Conservation (phyloP, 1,284 basidiomycete species). For the Pyrrhoderma lamaoense region DNA sequence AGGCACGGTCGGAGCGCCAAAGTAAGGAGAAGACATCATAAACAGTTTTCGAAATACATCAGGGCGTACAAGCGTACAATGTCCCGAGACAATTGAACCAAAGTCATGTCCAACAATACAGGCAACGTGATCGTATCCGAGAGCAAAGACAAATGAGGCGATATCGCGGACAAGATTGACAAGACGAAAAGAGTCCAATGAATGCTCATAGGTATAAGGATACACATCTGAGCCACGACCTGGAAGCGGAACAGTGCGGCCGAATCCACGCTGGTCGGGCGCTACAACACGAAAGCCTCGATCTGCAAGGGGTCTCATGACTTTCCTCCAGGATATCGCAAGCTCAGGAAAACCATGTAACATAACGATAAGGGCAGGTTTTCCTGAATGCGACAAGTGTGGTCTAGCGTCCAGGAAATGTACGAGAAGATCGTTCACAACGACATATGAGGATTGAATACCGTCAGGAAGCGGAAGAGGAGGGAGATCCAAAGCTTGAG, state of each 20-base stretch:
- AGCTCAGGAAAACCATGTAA: constrained; percentile 63
- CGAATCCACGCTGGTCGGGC: constrained; percentile 30
- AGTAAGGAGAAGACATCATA: constrained; percentile 52
- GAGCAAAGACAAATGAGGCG: constrained; percentile 41
- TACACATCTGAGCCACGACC: constrained; percentile 6
- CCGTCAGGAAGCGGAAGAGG: constrained; percentile 12
- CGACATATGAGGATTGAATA: constrained; percentile 2
- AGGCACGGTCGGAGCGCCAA: constrained; percentile 34
- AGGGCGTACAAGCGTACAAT: constrained; percentile 45
- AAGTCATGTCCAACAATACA: constrained; percentile 55
- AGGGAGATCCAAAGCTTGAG: neutral
- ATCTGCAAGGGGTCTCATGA: constrained; percentile 42
- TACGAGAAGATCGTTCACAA: constrained; percentile 13
- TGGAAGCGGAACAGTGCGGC: constrained; percentile 25
- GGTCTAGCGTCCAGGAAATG: constrained; percentile 15
- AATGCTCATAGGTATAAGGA: constrained; percentile 38
- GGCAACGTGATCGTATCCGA: constrained; percentile 41
- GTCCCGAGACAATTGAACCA: constrained; percentile 46
- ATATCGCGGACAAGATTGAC: constrained; percentile 46
- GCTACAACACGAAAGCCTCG: constrained; percentile 32
- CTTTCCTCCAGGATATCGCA: constrained; percentile 54
- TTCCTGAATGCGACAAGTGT: neutral
- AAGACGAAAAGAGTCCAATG: constrained; percentile 41
- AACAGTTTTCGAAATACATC: constrained; percentile 50
- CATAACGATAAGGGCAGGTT: constrained; percentile 43